Conservation (phyloP, 208 protist species). For the Crithidia sp. region DNA sequence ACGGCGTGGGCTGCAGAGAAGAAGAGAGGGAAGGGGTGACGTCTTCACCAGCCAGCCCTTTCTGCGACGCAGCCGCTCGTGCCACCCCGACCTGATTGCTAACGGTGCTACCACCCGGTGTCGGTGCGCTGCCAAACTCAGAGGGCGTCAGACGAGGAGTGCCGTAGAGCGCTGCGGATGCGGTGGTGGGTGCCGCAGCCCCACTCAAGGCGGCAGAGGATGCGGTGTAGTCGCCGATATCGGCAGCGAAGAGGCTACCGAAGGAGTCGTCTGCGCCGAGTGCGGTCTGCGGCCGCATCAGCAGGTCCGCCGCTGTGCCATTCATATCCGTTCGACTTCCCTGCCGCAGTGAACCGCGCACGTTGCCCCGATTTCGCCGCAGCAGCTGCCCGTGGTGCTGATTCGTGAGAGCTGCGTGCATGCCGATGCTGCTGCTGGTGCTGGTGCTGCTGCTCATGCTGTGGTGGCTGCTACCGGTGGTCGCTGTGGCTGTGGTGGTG, state of each 20-base stretch:
- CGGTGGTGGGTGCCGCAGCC: not conserved
- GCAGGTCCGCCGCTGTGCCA: not conserved
- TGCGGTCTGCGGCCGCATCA: not conserved
- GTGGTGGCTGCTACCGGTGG: slow-evolving; percentile 1
- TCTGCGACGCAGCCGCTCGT: not conserved
- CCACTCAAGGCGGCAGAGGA: too few species aligned
- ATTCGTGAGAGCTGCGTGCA: not conserved
- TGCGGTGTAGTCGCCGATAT: not conserved
- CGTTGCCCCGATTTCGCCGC: not conserved
- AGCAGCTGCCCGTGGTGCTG: not conserved
- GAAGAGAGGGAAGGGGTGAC: not conserved
- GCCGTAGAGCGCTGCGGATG: slow-evolving; percentile 6
- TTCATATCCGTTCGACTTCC: too few species aligned
- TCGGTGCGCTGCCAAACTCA: slow-evolving; percentile 3
- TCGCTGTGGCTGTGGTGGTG: too few species aligned
- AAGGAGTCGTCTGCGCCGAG: not conserved
- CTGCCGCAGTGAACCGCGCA: not conserved
- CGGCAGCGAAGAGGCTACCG: slow-evolving; percentile 10
- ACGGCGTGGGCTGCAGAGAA: not conserved
- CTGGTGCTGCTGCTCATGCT: not conserved
- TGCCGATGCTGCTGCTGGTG: slow-evolving; percentile 5
- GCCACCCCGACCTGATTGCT: not conserved
- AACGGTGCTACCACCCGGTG: not conserved
- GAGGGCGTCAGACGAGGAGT: not conserved
- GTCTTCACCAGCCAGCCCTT: not conserved